These are phyloP conservation scores for Ehretia macrophylla DNA, from an alignment of 257 asterid genomes.

Conservation along the genomic window DNA sequence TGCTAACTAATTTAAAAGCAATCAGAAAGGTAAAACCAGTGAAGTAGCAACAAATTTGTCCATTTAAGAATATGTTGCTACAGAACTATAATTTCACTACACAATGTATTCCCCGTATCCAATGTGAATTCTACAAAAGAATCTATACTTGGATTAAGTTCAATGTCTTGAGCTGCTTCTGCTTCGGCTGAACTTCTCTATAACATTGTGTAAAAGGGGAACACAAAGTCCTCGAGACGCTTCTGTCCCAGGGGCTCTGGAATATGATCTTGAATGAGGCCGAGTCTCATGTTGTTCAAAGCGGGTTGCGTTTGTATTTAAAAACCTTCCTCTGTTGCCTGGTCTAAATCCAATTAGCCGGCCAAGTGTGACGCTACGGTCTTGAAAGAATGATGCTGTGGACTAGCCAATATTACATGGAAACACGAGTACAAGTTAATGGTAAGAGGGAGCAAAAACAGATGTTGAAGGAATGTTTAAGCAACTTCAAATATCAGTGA, in stretches of 20 bases:
- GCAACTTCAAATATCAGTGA: not conserved
- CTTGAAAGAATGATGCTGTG: conserved; percentile 61
- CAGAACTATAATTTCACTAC: too few relatives aligned
- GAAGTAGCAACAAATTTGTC: too few relatives aligned
- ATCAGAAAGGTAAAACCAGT: too few relatives aligned
- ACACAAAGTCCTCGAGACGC: conserved; percentile 30
- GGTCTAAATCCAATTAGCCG: conserved; percentile 54
- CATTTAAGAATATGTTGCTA: too few relatives aligned
- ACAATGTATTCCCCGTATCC: too few relatives aligned
- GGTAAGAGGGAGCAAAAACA: not conserved
- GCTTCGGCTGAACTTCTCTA: conserved; percentile 18
- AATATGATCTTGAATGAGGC: conserved; percentile 6
- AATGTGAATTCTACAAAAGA: too few relatives aligned
- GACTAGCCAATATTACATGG: conserved; percentile 28
- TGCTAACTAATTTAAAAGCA: too few relatives aligned
- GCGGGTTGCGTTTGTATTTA: conserved; percentile 5
- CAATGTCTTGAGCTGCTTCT: conserved; percentile 6
- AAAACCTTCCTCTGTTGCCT: conserved; percentile 22
- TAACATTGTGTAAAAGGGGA: conserved; percentile 12
- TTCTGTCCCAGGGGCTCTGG: conserved; percentile 12
- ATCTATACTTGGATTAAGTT: not conserved
- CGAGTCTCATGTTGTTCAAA: conserved; percentile 11
- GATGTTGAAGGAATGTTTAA: not conserved
- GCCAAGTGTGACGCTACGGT: conserved; percentile 58
- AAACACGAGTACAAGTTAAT: too few relatives aligned